Evolutionary conservation across 108 stramenopile genomes (phyloP).

Genomic region (Pseudonitzschia multistriata): DNA sequence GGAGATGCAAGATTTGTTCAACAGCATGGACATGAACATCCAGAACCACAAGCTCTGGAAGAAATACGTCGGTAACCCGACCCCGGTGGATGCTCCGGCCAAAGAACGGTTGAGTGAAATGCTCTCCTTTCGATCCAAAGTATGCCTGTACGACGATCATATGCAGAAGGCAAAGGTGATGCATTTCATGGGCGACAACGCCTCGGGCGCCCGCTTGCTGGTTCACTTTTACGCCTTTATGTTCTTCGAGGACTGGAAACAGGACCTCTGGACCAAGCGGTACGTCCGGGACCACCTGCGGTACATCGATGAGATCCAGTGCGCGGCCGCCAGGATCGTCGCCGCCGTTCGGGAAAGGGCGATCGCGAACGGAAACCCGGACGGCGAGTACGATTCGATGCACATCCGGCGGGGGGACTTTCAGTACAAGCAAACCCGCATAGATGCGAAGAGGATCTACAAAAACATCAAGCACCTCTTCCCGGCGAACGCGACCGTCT

Average conservation of each 20-base stretch:
- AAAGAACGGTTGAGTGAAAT: constrained; percentile 63
- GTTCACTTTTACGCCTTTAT: constrained; percentile 89
- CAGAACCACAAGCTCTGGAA: constrained; percentile 43
- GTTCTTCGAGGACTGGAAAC: constrained; percentile 87
- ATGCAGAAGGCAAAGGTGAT: constrained; percentile 73
- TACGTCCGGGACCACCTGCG: constrained; percentile 89
- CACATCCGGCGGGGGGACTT: constrained; percentile 91
- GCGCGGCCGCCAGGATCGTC: constrained; percentile 82
- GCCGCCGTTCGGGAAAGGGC: constrained; percentile 59
- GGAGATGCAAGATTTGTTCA: constrained; percentile 45
- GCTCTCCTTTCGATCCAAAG: constrained; percentile 39
- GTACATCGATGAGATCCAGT: constrained; percentile 90
- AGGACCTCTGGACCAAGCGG: constrained; percentile 76
- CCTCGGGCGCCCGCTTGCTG: constrained; percentile 59
- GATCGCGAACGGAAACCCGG: constrained; percentile 27
- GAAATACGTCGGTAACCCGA: constrained; percentile 57
- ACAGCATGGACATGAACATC: constrained; percentile 31
- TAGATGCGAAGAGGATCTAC: constrained; percentile 37
- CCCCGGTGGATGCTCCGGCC: constrained; percentile 63
- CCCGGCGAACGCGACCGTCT: constrained; percentile 47
- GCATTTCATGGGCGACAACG: constrained; percentile 61
- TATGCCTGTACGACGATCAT: constrained; percentile 68
- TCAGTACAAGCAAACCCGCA: constrained; percentile 49
- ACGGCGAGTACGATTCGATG: constrained; percentile 74
- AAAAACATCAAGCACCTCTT: constrained; percentile 33